A percentile compares a stretch with the other conserved stretches of the same genome.
Conservation (phyloP, 2,329 filamentous ascomycete genomes). For the Fusarium sp. region DNA sequence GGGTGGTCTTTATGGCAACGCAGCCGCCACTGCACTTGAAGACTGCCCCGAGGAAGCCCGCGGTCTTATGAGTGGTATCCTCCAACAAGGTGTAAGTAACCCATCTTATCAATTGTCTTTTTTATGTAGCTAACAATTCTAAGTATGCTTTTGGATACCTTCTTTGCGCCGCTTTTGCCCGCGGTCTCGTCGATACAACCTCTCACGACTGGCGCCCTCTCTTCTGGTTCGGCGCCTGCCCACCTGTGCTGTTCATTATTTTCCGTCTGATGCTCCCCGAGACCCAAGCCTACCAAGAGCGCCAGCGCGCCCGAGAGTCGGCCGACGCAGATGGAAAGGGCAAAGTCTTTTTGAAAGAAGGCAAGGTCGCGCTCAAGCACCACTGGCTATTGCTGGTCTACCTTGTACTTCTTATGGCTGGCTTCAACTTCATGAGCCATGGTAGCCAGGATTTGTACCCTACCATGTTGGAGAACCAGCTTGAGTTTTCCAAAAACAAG, state of each 20-base stretch:
- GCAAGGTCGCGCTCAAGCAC: constrained; percentile 81
- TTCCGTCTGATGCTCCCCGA: constrained; percentile 86
- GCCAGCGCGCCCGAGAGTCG: constrained; percentile 72
- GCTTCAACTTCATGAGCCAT: constrained; percentile 93
- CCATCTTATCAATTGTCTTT: fast-evolving
- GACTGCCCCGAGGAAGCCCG: constrained; percentile 78
- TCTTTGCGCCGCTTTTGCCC: constrained; percentile 70
- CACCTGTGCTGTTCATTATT: constrained; percentile 84
- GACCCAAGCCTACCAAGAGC: constrained; percentile 79
- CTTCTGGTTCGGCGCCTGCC: constrained; percentile 90
- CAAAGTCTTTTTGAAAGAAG: constrained; percentile 78
- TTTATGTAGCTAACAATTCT: constrained; percentile 10
- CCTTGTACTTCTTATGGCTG: constrained; percentile 88
- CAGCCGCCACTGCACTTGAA: constrained; percentile 83
- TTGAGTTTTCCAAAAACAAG: constrained; percentile 65
- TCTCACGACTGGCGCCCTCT: constrained; percentile 86
- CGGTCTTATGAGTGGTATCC: constrained; percentile 81
- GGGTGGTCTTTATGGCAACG: constrained; percentile 86
- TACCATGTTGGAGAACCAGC: constrained; percentile 72
- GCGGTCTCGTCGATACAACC: constrained; percentile 82
- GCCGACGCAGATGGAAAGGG: constrained; percentile 55
- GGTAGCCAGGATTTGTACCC: constrained; percentile 77
- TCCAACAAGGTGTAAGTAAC: constrained; percentile 75
- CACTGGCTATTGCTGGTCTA: constrained; percentile 88
- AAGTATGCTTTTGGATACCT: constrained; percentile 77